These are phyloP conservation scores for Forsythia suspensa DNA, from an alignment of 257 asterid species.

Conservation along the genomic window DNA sequence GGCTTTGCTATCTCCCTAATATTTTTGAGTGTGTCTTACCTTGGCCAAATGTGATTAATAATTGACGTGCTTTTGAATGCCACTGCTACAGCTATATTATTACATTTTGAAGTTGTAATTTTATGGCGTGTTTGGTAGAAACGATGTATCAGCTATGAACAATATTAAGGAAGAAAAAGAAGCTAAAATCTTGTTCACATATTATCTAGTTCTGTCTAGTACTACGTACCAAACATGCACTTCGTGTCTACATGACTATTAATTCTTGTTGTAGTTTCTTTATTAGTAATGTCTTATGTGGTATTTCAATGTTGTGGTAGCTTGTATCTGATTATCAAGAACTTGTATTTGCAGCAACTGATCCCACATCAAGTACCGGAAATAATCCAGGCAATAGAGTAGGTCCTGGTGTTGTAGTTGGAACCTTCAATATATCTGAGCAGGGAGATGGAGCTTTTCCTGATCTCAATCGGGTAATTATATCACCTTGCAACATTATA, in stretches of 20 bases:
- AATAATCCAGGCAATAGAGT: constrained; percentile 42
- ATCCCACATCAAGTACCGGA: constrained; percentile 53
- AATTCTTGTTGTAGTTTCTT: constrained; percentile 3
- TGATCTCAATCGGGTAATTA: constrained; percentile 73
- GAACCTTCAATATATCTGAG: constrained; percentile 82
- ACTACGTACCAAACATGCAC: not conserved
- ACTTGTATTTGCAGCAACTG: constrained; percentile 50
- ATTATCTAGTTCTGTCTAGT: not conserved
- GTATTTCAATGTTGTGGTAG: constrained; percentile 16
- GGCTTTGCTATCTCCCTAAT: not conserved
- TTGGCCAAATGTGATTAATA: not conserved
- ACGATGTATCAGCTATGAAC: not conserved
- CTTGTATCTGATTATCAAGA: constrained; percentile 25
- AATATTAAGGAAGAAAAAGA: not conserved
- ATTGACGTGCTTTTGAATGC: not conserved
- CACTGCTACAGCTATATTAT: not conserved
- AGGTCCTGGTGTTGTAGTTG: constrained; percentile 71
- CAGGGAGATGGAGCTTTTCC: constrained; percentile 81
- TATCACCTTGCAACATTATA: constrained; percentile 6
- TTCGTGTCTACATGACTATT: not conserved
- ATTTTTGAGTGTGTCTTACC: too few relatives aligned
- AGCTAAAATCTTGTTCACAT: not conserved
- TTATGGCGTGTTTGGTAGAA: not conserved
- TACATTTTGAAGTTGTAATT: too few relatives aligned
- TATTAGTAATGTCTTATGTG: constrained; percentile 7